Evolutionary conservation across 2,329 filamentous ascomycete species (phyloP), one percentile per base, ranked within the genome.

Genomic region (Hypoxylon sp.): DNA sequence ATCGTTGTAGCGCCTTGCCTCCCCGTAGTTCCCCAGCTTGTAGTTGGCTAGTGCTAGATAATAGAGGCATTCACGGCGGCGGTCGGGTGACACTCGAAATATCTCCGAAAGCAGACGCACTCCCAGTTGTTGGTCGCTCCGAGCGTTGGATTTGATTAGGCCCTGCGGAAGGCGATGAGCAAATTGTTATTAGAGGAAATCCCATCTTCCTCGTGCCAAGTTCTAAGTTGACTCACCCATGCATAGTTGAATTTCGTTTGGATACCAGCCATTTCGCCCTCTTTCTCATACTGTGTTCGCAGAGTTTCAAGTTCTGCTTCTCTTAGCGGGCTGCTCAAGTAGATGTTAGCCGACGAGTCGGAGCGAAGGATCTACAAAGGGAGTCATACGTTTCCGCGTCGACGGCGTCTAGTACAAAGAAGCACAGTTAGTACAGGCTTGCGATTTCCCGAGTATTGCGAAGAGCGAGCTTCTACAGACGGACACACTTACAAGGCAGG

Each of bases 191-290:
- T 50, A 8, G 14, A 14, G 17, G 11, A 11, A 13, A 27, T 27
- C 6, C 20, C 4, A 50, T 27, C 13, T n/a, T 37, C n/a, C 30
- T 59, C n/a, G 20, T 40, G 17, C 37, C 14, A 13, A 40, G 5
- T 33, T 17, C n/a, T 20, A 48, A 20, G 61, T 22, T 37, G 37
- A 74, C 85, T 64, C 89, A 97, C 94, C 96, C 96, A 99, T 79
- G 96, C 95, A 81, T 95, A 98, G 89, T 99, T 99, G 89, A 99
- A 99, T 81, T 98, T 98, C 69, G 96, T 99, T 82, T 99, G 96
- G 44, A 99, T 89, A 67, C 95, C 95, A 68, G 97, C 95, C 85
- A 97, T 97, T 77, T 97, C 93, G 74, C 95, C 96, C 83, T 99
- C 96, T 80, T 97, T 97, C 80, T 98, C 95, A 80, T 96, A 99